Evolutionary conservation across 441 rosid species (phyloP).

Genomic region (Viola pubescens): DNA sequence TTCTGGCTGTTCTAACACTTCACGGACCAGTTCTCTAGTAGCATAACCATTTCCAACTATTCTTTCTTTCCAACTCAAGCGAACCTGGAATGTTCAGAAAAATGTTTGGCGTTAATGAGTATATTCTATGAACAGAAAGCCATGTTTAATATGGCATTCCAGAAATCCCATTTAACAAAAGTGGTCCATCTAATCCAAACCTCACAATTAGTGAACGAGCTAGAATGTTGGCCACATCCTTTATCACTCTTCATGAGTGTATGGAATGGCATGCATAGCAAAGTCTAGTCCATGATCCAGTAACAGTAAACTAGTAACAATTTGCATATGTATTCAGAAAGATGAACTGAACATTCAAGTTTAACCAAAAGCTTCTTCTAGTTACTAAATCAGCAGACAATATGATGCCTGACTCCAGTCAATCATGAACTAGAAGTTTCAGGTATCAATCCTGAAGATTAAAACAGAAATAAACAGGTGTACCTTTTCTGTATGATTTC

Average conservation of each 20-base stretch:
- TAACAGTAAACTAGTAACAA: neutral
- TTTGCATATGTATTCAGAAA: neutral
- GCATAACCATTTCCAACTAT: constrained; percentile 40
- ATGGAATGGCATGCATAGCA: neutral
- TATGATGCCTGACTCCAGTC: neutral
- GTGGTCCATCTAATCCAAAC: neutral
- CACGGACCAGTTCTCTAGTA: constrained; percentile 69
- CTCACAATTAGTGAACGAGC: neutral
- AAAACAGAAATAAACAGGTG: constrained; percentile 11
- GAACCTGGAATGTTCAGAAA: constrained; percentile 50
- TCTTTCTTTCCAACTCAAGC: constrained; percentile 77
- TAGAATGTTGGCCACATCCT: neutral
- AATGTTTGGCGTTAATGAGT: constrained; percentile 10
- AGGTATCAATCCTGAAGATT: neutral
- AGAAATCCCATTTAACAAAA: neutral
- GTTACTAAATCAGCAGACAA: neutral
- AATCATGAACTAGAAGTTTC: neutral
- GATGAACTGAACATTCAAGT: neutral
- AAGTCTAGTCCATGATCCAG: neutral
- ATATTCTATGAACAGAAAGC: neutral
- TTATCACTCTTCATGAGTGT: neutral
- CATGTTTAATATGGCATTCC: neutral
- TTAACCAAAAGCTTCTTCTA: neutral
- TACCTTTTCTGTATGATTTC: constrained; percentile 97
- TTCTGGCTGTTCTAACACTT: constrained; percentile 55